Evolutionary conservation across 1,139 yeast species (phyloP).

Genomic region (Suhomyces chickasaworum): DNA sequence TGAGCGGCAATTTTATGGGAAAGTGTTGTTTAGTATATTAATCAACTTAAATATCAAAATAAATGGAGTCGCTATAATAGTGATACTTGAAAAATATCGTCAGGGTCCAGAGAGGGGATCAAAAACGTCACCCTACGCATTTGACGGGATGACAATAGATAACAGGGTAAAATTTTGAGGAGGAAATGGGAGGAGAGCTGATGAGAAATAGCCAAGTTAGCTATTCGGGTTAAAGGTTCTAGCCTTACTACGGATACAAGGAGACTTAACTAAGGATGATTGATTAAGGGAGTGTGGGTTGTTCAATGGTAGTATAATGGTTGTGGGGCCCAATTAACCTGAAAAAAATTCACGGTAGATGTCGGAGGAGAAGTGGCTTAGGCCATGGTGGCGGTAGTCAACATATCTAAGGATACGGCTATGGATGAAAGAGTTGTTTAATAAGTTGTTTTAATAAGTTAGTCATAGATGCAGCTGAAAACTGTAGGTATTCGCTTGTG

Average conservation of each 20-base stretch:
- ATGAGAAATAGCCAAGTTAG: not conserved
- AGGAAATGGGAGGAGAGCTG: not conserved
- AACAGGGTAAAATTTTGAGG: not conserved
- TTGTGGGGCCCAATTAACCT: not conserved
- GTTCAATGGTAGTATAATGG: not conserved
- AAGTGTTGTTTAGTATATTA: not conserved
- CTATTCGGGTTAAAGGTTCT: not conserved
- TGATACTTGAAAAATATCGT: conserved; percentile 5
- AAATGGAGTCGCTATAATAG: not conserved
- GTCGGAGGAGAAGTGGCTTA: conserved; percentile 4
- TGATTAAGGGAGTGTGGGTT: not conserved
- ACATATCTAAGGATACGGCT: not conserved
- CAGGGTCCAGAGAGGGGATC: conserved; percentile 6
- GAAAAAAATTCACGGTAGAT: conserved; percentile 1
- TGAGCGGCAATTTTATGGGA: not conserved
- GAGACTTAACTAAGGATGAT: not conserved
- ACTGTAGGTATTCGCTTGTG: not conserved
- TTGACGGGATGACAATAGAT: conserved; percentile 5
- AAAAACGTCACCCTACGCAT: conserved; percentile 5
- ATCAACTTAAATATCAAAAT: not conserved
- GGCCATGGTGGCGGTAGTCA: not conserved
- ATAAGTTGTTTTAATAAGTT: not conserved
- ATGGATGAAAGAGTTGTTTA: not conserved
- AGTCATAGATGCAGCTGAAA: not conserved
- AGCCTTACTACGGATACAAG: not conserved